phyloP scores from a whole-genome alignment of 2,329 filamentous ascomycete species.

The Paraphaeosphaeria minitans region DNA sequence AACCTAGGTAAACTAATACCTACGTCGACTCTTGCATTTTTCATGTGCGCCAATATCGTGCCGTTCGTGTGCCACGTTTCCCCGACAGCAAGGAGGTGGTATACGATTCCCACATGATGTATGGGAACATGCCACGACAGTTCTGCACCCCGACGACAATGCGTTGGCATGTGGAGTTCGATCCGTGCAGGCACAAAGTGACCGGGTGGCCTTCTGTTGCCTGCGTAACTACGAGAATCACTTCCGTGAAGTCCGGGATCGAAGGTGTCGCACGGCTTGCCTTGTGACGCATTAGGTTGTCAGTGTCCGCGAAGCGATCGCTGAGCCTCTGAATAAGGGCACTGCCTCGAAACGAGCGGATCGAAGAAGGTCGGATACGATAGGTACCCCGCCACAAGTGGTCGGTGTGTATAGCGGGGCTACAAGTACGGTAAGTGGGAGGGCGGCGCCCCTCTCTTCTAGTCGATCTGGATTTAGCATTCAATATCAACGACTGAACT shows the following conservation, averaged over 20 bases:
- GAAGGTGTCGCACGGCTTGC: background rate
- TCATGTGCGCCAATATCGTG: constrained; percentile 2
- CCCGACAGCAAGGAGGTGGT: constrained; percentile 2
- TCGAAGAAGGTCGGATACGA: background rate
- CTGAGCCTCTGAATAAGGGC: background rate
- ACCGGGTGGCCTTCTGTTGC: background rate
- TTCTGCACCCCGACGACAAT: background rate
- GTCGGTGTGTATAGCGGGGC: background rate
- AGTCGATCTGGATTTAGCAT: constrained; percentile 2
- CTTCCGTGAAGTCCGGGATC: background rate
- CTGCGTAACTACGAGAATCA: background rate
- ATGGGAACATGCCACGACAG: background rate
- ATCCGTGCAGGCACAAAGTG: background rate
- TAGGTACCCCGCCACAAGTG: background rate
- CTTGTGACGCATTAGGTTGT: background rate
- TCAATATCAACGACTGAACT: background rate
- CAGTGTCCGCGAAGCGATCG: background rate
- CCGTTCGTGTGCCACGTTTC: constrained; percentile 7
- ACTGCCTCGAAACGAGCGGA: background rate
- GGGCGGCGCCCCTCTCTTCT: background rate
- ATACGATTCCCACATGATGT: background rate
- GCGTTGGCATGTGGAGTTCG: background rate
- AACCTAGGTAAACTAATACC: too few species aligned
- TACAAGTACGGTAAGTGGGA: background rate
- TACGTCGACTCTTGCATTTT: background rate